Base-by-base conservation (phyloP, 108 stramenopile genomes). In the Cyclotella cryptica region DNA sequence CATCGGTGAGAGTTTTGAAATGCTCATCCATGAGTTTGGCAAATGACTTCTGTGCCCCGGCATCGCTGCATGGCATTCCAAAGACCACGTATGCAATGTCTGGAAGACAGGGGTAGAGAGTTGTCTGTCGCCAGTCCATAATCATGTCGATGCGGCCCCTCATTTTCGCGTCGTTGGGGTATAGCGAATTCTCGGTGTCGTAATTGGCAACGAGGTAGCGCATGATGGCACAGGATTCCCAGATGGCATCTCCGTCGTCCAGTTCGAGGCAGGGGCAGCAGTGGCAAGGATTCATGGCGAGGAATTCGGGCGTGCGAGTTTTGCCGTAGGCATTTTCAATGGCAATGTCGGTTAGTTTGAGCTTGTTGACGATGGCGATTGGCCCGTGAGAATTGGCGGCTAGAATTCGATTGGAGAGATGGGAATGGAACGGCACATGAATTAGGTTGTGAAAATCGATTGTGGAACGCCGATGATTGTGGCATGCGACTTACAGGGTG, bases 281-380 rank as follows among this genome's bases (percentile, higher is more conserved):
- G 61, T 84, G 73, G 47, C 72, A 74, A 44, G 84, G 84, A 42
- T 74, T 78, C 30, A 74, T 76, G 24, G 78, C 77, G 41, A 84
- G 57, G 75, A 74, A 84, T 52, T 84, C 84, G 40, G 76, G 77
- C 2, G 74, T 67, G 27, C 84, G 78, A 7, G 84, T 84, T 51
- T 84, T 80, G 3, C 84, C 84, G 47, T 69, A 80, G 67, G 72
- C 64, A 39, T 84, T 79, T 15, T 46, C 74, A 22, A 75, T 64
- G 35, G 57, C 45, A 54, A 69, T 42, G 71, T 43, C 17, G 46
- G 62, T 61, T 13, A 81, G 45, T 43, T 66, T 67, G 67, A 81
- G 80, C n/a, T 52, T 26, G 19, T 74, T 75, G 19, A 81, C 60
- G 49, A 81, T 29, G 47, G 80, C 74, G 29, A 75, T 0, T 17